Evolutionary conservation across 768 basidiomycete species (phyloP).

Genomic region (Amanita pseudoporphyria): DNA sequence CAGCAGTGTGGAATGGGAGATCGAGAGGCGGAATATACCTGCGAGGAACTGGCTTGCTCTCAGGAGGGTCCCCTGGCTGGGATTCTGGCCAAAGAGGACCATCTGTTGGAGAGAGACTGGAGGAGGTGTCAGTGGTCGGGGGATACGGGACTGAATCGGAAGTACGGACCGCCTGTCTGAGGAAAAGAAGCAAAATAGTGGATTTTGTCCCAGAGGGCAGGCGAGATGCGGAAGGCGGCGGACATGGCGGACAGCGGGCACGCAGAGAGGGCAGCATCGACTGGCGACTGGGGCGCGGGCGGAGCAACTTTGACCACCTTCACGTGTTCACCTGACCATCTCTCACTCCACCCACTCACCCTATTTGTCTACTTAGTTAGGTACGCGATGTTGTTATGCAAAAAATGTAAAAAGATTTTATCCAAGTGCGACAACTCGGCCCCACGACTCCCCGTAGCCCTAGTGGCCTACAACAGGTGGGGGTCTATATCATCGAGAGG

Average conservation of each 20-base stretch:
- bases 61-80: conserved; percentile 88
- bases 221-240: conserved; percentile 62
- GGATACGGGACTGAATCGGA: conserved; percentile 23
- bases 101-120: conserved; percentile 90
- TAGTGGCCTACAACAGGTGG: no score
- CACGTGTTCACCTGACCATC: background rate
- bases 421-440: no score
- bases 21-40: conserved; percentile 30
- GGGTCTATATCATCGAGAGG: no score
- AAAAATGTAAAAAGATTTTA: background rate
- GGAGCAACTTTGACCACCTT: background rate
- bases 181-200: conserved; percentile 89
- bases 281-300: background rate
- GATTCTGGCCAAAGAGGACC: conserved; percentile 96
- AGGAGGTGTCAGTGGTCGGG: conserved; percentile 36
- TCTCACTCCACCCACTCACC: background rate
- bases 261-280: background rate
- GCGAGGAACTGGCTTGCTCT: conserved; percentile 84
- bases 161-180: conserved; percentile 73
- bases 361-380: no score
- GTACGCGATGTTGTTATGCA: background rate
- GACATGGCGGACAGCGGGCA: conserved; percentile 27
- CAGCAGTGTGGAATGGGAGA: background rate
- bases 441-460: no score
- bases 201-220: conserved; percentile 81